phyloP scores from a whole-genome alignment of 2,329 filamentous ascomycete genomes.

The Chaetomium sp. region DNA sequence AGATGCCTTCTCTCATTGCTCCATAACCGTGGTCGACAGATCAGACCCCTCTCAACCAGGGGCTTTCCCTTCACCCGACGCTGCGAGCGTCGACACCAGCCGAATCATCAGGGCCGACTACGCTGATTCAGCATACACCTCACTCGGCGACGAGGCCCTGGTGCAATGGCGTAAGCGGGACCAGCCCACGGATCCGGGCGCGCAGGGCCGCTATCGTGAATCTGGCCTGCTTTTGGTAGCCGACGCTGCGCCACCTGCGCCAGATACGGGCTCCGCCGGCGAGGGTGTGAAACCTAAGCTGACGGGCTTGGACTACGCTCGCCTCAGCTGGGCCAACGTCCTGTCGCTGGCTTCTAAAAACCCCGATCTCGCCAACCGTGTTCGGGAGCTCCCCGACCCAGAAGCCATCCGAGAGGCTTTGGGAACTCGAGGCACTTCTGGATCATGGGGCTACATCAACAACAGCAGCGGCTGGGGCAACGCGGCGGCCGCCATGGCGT shows the following conservation, averaged over 20 bases:
- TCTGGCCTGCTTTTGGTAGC: constrained; percentile 61
- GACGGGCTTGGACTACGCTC: constrained; percentile 52
- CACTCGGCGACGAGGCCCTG: constrained; percentile 65
- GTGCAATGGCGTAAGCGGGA: constrained; percentile 58
- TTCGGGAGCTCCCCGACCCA: constrained; percentile 40
- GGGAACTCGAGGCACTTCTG: constrained; percentile 46
- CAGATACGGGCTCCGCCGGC: background rate
- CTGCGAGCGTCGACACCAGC: constrained; percentile 56
- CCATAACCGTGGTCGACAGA: constrained; percentile 56
- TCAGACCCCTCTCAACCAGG: constrained; percentile 28
- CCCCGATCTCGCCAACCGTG: constrained; percentile 31
- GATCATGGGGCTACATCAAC: constrained; percentile 68
- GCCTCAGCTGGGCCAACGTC: constrained; percentile 56
- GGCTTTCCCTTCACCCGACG: constrained; percentile 55
- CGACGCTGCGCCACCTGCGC: constrained; percentile 25
- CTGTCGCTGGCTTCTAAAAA: constrained; percentile 39
- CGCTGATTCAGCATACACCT: constrained; percentile 67
- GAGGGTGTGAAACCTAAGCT: constrained; percentile 30
- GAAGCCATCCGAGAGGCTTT: constrained; percentile 40
- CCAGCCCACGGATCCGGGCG: constrained; percentile 47
- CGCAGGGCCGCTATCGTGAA: constrained; percentile 62
- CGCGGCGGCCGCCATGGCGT: constrained; percentile 63
- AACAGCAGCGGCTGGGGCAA: constrained; percentile 72
- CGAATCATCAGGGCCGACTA: constrained; percentile 71
- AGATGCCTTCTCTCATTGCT: constrained; percentile 44